phyloP scores from a whole-genome alignment of 1,284 basidiomycete genomes.

The Cryptococcus floricola region DNA sequence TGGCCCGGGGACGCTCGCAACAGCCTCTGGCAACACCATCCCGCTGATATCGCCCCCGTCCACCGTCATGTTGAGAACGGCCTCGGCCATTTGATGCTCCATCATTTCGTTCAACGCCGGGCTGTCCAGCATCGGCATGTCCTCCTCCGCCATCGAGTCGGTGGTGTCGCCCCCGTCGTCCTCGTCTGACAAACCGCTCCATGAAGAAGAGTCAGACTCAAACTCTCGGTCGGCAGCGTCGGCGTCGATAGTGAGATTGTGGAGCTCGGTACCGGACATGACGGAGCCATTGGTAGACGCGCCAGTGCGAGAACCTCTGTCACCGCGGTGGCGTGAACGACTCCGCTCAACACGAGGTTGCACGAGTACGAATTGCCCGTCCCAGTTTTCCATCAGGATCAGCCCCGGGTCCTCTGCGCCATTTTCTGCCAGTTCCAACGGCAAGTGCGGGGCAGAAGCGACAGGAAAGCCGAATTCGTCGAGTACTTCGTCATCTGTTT shows the following conservation, averaged over 20 bases:
- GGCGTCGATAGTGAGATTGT: constrained; percentile 38
- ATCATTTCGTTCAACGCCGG: constrained; percentile 41
- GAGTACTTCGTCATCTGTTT: constrained; percentile 27
- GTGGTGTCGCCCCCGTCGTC: constrained; percentile 45
- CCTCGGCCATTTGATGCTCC: constrained; percentile 25
- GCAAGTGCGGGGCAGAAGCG: constrained; percentile 14
- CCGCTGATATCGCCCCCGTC: constrained; percentile 10
- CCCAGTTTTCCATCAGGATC: constrained; percentile 49
- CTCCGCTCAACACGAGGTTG: constrained; percentile 35
- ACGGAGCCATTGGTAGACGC: constrained; percentile 36
- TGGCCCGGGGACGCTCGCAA: constrained; percentile 6
- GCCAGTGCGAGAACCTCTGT: constrained; percentile 26
- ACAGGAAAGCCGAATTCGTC: constrained; percentile 47
- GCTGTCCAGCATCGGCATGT: constrained; percentile 46
- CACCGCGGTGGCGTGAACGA: constrained; percentile 23
- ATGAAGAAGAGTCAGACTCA: constrained; percentile 27
- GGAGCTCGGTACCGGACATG: constrained; percentile 31
- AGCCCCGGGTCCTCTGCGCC: constrained; percentile 18
- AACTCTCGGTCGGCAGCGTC: constrained; percentile 31
- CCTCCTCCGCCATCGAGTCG: constrained; percentile 47
- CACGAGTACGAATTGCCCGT: constrained; percentile 44
- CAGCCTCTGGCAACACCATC: constrained; percentile 5
- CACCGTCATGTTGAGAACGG: constrained; percentile 12
- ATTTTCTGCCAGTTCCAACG: constrained; percentile 6
- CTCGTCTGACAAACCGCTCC: constrained; percentile 36